These are phyloP conservation scores for Kandelia obovata DNA, from an alignment of 345 rosid genomes.

Conservation along the genomic window DNA sequence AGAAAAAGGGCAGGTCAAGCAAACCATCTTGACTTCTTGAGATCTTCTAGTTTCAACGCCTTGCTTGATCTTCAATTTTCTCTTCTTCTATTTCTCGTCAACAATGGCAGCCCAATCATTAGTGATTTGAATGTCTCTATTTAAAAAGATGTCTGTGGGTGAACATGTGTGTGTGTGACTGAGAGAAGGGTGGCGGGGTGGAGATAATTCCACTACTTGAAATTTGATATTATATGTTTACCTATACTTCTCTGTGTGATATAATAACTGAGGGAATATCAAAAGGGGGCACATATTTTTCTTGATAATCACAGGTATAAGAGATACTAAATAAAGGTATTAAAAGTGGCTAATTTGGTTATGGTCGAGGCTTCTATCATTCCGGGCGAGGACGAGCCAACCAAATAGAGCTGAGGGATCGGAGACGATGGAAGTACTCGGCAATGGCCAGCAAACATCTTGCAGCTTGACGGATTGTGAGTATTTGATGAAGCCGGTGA, in stretches of 20 bases:
- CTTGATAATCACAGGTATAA: background rate
- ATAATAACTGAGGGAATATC: constrained; percentile 15
- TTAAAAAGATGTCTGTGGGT: background rate
- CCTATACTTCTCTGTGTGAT: constrained; percentile 30
- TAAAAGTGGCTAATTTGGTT: constrained; percentile 17
- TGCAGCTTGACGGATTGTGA: constrained; percentile 86
- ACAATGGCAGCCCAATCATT: constrained; percentile 22
- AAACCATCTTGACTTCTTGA: background rate
- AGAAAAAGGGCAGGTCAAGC: background rate
- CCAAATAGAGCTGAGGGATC: constrained; percentile 96
- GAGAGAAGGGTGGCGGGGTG: background rate
- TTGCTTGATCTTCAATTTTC: background rate
- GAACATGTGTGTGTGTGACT: background rate
- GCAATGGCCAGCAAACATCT: constrained; percentile 73
- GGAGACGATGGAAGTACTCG: constrained; percentile 91
- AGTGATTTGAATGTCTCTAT: constrained; percentile 5
- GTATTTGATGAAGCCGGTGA: constrained; percentile 63
- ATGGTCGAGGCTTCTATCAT: constrained; percentile 17
- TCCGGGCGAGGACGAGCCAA: constrained; percentile 83
- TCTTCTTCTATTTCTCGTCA: constrained; percentile 14
- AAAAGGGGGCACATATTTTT: constrained; percentile 1
- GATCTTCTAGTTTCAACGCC: background rate
- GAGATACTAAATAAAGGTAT: background rate
- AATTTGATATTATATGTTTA: constrained; percentile 20
- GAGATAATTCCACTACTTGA: constrained; percentile 17